Percentiles rank a stretch among this genome's conserved stretches.
These are phyloP conservation scores for Tetrapisispora arboricola DNA, from an alignment of 805 yeast species.

Conservation along the genomic window DNA sequence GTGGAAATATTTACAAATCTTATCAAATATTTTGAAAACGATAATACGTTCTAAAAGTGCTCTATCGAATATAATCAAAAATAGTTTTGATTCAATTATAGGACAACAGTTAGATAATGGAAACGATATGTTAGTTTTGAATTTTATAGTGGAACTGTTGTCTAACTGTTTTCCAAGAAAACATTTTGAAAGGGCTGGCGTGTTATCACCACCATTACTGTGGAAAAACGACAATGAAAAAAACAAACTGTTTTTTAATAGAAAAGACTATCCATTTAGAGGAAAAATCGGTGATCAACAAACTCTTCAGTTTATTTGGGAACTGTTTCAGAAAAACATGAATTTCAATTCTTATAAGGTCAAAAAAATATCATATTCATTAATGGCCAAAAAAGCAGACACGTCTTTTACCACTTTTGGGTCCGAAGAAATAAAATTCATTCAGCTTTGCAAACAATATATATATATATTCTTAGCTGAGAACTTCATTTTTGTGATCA, in stretches of 20 bases:
- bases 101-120: slow-evolving; percentile 11
- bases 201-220: slow-evolving; percentile 9
- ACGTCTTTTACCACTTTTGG: background rate
- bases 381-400: background rate
- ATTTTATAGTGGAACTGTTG: slow-evolving; percentile 12
- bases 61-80: slow-evolving; percentile 8
- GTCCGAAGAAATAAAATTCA: background rate
- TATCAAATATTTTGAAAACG: slow-evolving; percentile 7
- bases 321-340: background rate
- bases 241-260: slow-evolving; percentile 11
- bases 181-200: slow-evolving; percentile 6
- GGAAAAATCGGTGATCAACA: slow-evolving; percentile 4
- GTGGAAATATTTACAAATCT: slow-evolving; percentile 16
- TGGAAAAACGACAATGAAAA: slow-evolving; percentile 10
- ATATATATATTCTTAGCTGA: slow-evolving; percentile 15
- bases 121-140: slow-evolving; percentile 15
- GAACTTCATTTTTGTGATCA: slow-evolving; percentile 9
- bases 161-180: slow-evolving; percentile 14
- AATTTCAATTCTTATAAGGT: background rate
- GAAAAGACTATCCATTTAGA: slow-evolving; percentile 11
- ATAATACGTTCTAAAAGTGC: slow-evolving; percentile 8
- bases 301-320: slow-evolving; percentile 1
- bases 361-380: background rate
- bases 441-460: slow-evolving; percentile 8
- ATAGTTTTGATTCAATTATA: slow-evolving; percentile 6